Percentiles rank a stretch among this genome's conserved stretches.
phyloP scores from a whole-genome alignment of 2,329 filamentous ascomycete species.

The Ascocoryne sarcoides region DNA sequence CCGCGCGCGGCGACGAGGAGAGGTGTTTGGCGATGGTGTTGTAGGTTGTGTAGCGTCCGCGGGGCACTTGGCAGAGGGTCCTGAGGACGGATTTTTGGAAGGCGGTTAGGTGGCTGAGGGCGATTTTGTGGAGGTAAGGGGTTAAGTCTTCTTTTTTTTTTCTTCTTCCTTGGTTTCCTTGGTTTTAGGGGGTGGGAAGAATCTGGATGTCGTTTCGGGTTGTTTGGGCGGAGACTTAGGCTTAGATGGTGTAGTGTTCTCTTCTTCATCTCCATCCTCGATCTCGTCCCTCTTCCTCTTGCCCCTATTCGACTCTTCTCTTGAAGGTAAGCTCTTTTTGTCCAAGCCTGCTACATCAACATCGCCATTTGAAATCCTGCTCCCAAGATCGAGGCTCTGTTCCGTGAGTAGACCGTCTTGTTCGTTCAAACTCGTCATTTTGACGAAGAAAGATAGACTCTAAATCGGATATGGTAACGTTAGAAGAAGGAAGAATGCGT shows the following conservation, averaged over 20 bases:
- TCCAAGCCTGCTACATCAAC: slow-evolving; percentile 31
- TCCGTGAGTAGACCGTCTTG: too few relatives aligned
- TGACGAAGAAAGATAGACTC: too few relatives aligned
- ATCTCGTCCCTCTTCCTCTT: slow-evolving; percentile 14
- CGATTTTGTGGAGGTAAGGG: slow-evolving; percentile 19
- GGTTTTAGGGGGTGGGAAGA: too few relatives aligned
- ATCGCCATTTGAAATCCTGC: slow-evolving; percentile 30
- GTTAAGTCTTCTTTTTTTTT: slow-evolving; percentile 9
- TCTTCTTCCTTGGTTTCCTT: background rate
- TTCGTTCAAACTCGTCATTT: too few relatives aligned
- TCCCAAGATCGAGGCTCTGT: slow-evolving; percentile 31
- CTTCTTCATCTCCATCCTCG: slow-evolving; percentile 1
- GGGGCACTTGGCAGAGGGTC: slow-evolving; percentile 68
- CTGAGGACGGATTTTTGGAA: slow-evolving; percentile 61
- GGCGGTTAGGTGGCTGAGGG: slow-evolving; percentile 30
- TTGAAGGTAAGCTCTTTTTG: slow-evolving; percentile 26
- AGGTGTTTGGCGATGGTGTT: slow-evolving; percentile 60
- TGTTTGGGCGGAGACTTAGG: background rate
- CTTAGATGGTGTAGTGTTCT: too few relatives aligned
- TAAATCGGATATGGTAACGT: too few relatives aligned
- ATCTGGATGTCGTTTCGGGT: slow-evolving; percentile 34
- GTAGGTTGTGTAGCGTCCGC: slow-evolving; percentile 70
- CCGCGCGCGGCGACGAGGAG: slow-evolving; percentile 62
- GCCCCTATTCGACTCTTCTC: slow-evolving; percentile 30
- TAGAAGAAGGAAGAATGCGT: too few relatives aligned